Base-by-base conservation (phyloP, 176 grass and related monocot genomes). In the Poa annua region DNA sequence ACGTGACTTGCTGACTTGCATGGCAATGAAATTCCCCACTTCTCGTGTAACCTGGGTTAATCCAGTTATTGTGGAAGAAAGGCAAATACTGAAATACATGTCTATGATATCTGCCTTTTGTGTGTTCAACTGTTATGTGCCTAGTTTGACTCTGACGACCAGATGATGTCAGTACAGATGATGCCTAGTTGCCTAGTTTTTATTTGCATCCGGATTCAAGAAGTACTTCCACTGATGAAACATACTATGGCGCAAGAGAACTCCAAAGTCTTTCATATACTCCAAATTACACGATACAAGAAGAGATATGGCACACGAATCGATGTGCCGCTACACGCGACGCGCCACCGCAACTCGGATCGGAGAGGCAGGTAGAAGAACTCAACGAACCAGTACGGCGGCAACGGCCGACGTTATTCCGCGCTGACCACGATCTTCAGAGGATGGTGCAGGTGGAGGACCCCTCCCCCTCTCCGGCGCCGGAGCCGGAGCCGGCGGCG, bases 391-490 rank as follows among this genome's bases (percentile, higher is more conserved):
- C 2, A 1, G 20, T 20, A 8, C 44, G 75, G 12, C 54, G 6
- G 35, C 11, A 24, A 15, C 17, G 5, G n/a, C n/a, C 42, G 42
- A 4, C 9, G 77, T 62, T 79, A 65, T 14, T 65, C 17, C 77
- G 76, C 17, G 14, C 45, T 51, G 42, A 34, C 36, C 35, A 3
- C 10, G 1, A 16, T 15, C 54, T 17, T 90, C 85, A 90, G 32
- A 87, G 22, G 85, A 90, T 84, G 26, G 60, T 3, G 76, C 89
- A 90, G 44, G 24, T 3, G 65, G 88, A 79, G 0, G 57, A 20
- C 12, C 14, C 68, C 52, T 78, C 79, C n/a, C 17, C 49, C 53
- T 75, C 74, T 16, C 9, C 47, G 17, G 14, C 49, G 39, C 39
- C 60, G 65, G 60, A 6, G 62, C 3, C 10, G 51, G 20, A 16